Evolutionary conservation across 192 early-diverging fungal genomes (phyloP).

Genomic region (Entophlyctis luteolus): DNA sequence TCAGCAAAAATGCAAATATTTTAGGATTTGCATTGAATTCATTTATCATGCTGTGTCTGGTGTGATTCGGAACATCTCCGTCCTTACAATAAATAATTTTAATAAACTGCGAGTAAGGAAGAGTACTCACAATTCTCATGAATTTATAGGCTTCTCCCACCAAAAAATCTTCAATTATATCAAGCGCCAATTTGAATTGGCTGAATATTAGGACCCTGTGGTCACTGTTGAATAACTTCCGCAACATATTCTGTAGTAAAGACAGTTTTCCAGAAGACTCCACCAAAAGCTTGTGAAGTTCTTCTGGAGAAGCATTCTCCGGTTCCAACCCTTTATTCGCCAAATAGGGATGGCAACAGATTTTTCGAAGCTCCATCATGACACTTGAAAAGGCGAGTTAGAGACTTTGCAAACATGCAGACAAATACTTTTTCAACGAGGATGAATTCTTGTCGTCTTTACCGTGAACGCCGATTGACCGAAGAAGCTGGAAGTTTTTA

Average conservation of each 20-base stretch:
- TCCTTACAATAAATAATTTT: conserved; percentile 36
- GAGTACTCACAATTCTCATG: conserved; percentile 43
- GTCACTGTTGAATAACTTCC: conserved; percentile 54
- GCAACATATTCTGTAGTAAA: conserved; percentile 64
- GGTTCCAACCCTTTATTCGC: conserved; percentile 52
- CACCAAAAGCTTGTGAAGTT: conserved; percentile 52
- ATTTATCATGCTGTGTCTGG: conserved; percentile 58
- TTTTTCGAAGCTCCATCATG: conserved; percentile 66
- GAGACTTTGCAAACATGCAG: background rate
- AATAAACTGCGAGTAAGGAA: background rate
- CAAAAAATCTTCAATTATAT: conserved; percentile 76
- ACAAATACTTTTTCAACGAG: conserved; percentile 31
- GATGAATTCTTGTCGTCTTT: conserved; percentile 27
- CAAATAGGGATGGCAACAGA: conserved; percentile 68
- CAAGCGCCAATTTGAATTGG: conserved; percentile 79
- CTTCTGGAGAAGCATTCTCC: conserved; percentile 24
- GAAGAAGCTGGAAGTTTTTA: conserved; percentile 49
- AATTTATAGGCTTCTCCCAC: conserved; percentile 46
- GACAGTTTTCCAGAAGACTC: conserved; percentile 63
- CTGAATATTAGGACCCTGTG: conserved; percentile 78
- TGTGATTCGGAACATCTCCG: conserved; percentile 48
- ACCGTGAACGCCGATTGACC: conserved; percentile 39
- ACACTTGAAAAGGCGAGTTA: conserved; percentile 42
- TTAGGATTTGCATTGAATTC: conserved; percentile 60
- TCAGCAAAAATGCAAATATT: conserved; percentile 63